Base-by-base conservation (phyloP, 441 rosid genomes). In the Metrosideros polymorpha region DNA sequence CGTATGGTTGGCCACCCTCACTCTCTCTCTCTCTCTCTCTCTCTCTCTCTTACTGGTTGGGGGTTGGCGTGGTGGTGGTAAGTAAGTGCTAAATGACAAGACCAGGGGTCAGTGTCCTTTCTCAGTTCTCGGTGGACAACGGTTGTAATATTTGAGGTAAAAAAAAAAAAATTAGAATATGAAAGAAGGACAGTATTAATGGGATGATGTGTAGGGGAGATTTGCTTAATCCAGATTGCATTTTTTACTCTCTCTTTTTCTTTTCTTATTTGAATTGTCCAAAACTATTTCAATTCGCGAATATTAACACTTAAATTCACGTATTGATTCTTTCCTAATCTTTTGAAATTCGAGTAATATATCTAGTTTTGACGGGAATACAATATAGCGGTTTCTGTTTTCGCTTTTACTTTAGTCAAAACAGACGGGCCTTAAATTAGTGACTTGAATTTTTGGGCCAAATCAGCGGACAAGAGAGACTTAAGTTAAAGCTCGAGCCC, bases 1-100 rank as follows among this genome's bases (percentile, higher is more conserved):
- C 82, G 87, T 49, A 83, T 86, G 90, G 89, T 39, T 83, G 85
- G 71, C 76, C 27, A 17, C 30, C 30, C 63, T 25, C 54, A 51
- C 59, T 29, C 52, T 84, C 29, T 9, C 51, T 8, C 43, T 79
- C 49, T 79, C 43, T 82, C 35, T 51, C 84, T 42, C 45, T 82
- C 50, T 54, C 85, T 76, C 50, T 29, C 86, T 82, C 66, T 29
- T 24, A 22, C 86, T 86, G 90, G 86, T 71, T 71, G 79, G 79
- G 24, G 79, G 49, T 71, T 71, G 79, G 79, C 79, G 79, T 71
- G n/a, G 59, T 55, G 57, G 79, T 71, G 79, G 17, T 39, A 24
- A 86, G 86, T 50, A 86, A 88, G 93, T 91, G 94, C 94, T 92
- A 93, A 84, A 91, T 91, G 98, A 94, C 97, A 95, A 93, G 93